phyloP scores from a whole-genome alignment of 495 filamentous ascomycete species.

The Penicillium daleae region DNA sequence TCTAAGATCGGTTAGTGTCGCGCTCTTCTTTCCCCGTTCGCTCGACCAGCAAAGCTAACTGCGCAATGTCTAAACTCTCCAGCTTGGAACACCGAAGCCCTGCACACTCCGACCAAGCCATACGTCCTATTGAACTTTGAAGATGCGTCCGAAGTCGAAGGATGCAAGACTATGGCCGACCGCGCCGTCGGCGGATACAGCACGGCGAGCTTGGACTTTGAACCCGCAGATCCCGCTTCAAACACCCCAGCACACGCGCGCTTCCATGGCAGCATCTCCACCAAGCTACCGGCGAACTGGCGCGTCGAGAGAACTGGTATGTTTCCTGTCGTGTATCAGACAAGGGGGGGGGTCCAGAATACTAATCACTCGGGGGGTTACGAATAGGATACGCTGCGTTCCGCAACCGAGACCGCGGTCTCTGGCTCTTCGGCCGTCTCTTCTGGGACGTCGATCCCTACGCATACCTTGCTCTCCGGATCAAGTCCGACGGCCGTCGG shows the following conservation, averaged over 20 bases:
- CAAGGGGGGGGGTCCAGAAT: background rate
- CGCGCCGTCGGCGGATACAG: constrained; percentile 85
- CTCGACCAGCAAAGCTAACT: constrained; percentile 12
- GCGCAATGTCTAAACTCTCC: constrained; percentile 9
- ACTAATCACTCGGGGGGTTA: constrained; percentile 5
- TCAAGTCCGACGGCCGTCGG: constrained; percentile 87
- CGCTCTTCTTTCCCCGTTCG: background rate
- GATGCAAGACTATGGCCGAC: constrained; percentile 86
- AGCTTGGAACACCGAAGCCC: constrained; percentile 56
- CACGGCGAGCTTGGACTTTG: constrained; percentile 68
- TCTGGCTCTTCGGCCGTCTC: constrained; percentile 75
- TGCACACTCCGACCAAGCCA: constrained; percentile 52
- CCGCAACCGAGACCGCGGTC: constrained; percentile 63
- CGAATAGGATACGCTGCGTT: constrained; percentile 87
- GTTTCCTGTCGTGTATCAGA: constrained; percentile 37
- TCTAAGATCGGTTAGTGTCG: constrained; percentile 56
- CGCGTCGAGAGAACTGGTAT: constrained; percentile 64
- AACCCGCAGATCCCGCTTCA: constrained; percentile 49
- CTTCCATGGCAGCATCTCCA: constrained; percentile 89
- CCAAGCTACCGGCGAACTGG: constrained; percentile 65
- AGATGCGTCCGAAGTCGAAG: constrained; percentile 59
- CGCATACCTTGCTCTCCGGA: constrained; percentile 81
- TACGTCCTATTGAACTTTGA: constrained; percentile 62
- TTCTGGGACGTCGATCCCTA: constrained; percentile 91
- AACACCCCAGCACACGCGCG: constrained; percentile 61